Conservation (phyloP, 1,284 basidiomycete genomes). For the Rhizoctonia solani region DNA sequence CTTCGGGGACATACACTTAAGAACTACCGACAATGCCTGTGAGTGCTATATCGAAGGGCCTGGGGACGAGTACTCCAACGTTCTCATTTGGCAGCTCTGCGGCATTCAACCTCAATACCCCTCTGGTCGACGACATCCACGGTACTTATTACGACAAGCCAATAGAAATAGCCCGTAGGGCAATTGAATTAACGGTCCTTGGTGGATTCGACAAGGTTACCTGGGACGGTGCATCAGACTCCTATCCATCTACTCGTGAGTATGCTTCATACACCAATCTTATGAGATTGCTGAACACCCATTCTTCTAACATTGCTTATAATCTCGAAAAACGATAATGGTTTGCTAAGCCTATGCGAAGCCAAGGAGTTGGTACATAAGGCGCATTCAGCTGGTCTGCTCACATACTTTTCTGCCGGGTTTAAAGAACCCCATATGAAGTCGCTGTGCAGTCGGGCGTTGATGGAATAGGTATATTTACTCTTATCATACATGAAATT, state of each 20-base stretch:
- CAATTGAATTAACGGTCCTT: conserved; percentile 1
- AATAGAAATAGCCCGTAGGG: not conserved
- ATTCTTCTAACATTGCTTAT: not conserved
- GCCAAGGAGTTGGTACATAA: not conserved
- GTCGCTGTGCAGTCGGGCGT: conserved; percentile 1
- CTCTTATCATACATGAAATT: not conserved
- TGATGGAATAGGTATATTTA: conserved; percentile 1
- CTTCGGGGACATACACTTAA: conserved; percentile 9
- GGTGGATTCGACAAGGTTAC: conserved; percentile 25
- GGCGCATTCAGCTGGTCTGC: not conserved
- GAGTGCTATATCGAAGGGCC: not conserved
- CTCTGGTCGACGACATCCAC: conserved; percentile 3
- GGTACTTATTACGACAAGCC: not conserved
- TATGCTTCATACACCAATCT: not conserved
- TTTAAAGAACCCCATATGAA: conserved; percentile 1
- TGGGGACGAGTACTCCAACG: not conserved
- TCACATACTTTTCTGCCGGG: conserved; percentile 2
- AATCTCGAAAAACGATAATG: not conserved
- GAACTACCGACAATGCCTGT: conserved; percentile 22
- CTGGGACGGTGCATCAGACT: conserved; percentile 9
- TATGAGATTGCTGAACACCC: not conserved
- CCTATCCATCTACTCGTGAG: conserved; percentile 9
- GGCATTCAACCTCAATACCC: conserved; percentile 18
- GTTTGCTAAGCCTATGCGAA: not conserved
- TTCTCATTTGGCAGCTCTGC: not conserved